Evolutionary conservation across 2,329 filamentous ascomycete species (phyloP).

Genomic region (Hypoxylon sp.): DNA sequence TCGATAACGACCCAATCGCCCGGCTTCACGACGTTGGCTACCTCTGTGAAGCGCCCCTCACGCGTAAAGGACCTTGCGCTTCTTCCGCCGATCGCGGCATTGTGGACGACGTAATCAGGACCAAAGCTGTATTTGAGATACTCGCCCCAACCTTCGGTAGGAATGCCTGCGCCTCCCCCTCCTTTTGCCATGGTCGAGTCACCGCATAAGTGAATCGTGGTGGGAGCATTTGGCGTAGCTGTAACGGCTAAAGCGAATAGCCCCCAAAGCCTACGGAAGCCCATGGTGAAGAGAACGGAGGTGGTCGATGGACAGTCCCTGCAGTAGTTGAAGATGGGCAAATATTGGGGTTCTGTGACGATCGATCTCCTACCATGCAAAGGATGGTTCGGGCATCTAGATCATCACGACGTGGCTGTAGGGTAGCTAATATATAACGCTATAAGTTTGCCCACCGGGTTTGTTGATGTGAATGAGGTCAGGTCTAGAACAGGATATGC

Average conservation of each 20-base stretch:
- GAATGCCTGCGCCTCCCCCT: conserved; percentile 58
- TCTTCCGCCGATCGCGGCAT: conserved; percentile 74
- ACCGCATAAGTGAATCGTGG: conserved; percentile 67
- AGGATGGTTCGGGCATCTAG: neutral
- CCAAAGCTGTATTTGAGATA: conserved; percentile 67
- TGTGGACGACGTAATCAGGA: conserved; percentile 63
- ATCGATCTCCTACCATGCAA: conserved; percentile 5
- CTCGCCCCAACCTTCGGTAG: conserved; percentile 71
- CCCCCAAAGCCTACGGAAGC: conserved; percentile 8
- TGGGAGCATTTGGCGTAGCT: conserved; percentile 45
- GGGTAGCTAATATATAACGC: conserved; percentile 14
- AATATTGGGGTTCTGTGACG: conserved; percentile 7
- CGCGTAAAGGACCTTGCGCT: conserved; percentile 75
- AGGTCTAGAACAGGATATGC: conserved; percentile 22
- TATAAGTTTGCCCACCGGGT: conserved; percentile 1
- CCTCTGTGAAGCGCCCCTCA: conserved; percentile 72
- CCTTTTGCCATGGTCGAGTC: conserved; percentile 71
- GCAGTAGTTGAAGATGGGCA: neutral
- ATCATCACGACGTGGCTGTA: conserved; percentile 6
- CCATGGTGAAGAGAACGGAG: conserved; percentile 14
- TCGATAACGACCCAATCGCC: conserved; percentile 78
- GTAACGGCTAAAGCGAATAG: conserved; percentile 31
- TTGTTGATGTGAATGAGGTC: neutral
- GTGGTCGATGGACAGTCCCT: neutral
- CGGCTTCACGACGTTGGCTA: conserved; percentile 64